A percentile compares a stretch with the other conserved stretches of the same genome.
These are phyloP conservation scores for Kokia cookei DNA, from an alignment of 441 rosid species.

Conservation along the genomic window DNA sequence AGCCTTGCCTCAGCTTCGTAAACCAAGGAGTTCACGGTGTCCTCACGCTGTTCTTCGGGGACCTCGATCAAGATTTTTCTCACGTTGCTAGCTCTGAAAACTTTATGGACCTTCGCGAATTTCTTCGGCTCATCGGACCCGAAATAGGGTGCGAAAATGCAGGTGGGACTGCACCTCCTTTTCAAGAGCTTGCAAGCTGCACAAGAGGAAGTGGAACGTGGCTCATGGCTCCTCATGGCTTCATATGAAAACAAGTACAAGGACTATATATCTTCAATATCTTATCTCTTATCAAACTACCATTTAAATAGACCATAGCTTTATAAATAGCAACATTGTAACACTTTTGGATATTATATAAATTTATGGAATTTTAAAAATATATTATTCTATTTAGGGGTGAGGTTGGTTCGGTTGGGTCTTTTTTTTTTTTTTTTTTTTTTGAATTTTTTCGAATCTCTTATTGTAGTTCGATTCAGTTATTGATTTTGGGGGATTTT, in stretches of 20 bases:
- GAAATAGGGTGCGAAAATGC: constrained; percentile 85
- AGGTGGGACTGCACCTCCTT: constrained; percentile 65
- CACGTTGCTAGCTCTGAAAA: constrained; percentile 91
- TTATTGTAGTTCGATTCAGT: no score
- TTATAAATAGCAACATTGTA: not conserved
- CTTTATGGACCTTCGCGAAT: constrained; percentile 82
- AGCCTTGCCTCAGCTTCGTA: constrained; percentile 93
- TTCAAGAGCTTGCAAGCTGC: constrained; percentile 92
- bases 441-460: no score
- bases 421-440: no score
- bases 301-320: not conserved
- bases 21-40: constrained; percentile 75
- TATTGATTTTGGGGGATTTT: no score
- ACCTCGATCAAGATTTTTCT: constrained; percentile 82
- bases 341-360: not conserved
- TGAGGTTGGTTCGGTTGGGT: no score
- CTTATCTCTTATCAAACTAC: constrained; percentile 5
- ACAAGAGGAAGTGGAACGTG: constrained; percentile 79
- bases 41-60: constrained; percentile 85
- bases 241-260: constrained; percentile 21
- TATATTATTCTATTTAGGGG: no score
- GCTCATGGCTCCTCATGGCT: constrained; percentile 67
- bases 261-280: constrained; percentile 7
- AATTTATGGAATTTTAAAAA: no score
- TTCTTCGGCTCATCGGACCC: constrained; percentile 62